Base-by-base conservation (phyloP, 805 yeast species). In the Starmera caribaea region DNA sequence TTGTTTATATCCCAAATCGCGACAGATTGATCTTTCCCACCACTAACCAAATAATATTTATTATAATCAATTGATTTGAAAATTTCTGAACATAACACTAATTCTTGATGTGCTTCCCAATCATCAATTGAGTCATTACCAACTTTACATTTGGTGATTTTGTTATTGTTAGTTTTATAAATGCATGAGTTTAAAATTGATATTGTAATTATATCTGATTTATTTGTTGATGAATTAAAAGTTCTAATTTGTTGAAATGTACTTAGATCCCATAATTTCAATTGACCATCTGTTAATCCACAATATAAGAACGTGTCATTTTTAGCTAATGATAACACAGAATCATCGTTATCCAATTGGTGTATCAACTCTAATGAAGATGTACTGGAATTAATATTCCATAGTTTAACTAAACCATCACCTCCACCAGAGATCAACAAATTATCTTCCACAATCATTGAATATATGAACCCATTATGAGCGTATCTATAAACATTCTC, bases 401-500 rank as follows among this genome's bases (percentile, higher is more conserved):
- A 90, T 11, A 87, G 57, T 49, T 85, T 85, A n/a, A 82, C 74
- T 8, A 72, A 50, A 0, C 97, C 97, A 61, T 92, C 97, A 35
- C 97, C 97, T 38, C 96, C 95, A 24, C 94, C 90, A 3, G 84
- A 69, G 4, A 81, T 59, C 8, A 83, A 53, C 9, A 63, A 56
- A 31, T 69, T 71, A 5, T 58, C 48, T 16, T 45, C 43, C 3
- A 51, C 39, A 15, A 39, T 41, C 50, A 85, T 74, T 33, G 88
- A 71, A 57, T 89, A 88, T 11, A 90, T 79, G 49, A 84, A 90
- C 13, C 97, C 96, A 53, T 85, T 77, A 57, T 90, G 98, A 3
- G 98, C 97, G 59, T 85, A 90, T 5, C 77, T 65, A 5, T 84
- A 68, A 34, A 78, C 73, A 53, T 88, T 80, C 16, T 68, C 61